Evolutionary conservation across 257 asterid genomes (phyloP), one percentile per base, ranked within the genome.

Genomic region (Cynanchum wilfordii): DNA sequence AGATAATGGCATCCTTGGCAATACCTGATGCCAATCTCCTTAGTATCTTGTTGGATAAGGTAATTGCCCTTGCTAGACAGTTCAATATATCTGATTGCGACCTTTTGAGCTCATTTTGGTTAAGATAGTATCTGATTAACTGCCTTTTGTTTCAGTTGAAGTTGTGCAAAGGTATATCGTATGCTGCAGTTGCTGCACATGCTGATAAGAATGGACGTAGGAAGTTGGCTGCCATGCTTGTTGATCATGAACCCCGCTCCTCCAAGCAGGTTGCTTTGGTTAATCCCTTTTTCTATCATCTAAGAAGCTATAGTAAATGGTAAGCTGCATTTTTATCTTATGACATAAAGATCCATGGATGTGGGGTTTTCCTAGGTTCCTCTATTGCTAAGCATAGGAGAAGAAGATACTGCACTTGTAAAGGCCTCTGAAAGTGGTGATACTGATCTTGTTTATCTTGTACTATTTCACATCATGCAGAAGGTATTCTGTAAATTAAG

Each of bases 131-230:
- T 54, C 78, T 86, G 71, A 64, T 74, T 73, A 71, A 71, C 71
- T 13, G 9, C 1, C 73, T 62, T 27, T 83, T 75, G 73, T 80
- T 73, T 73, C 90, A 95, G 99, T 87, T 95, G 81, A 95, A 86
- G 88, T 79, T 92, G 79, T 95, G 98, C 90, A 95, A 90, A 85
- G 94, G 98, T 70, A 95, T 95, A 80, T 92, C 99, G 63, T 95
- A 92, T 89, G 99, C 99, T 70, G 99, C 97, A 47, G 96, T 92
- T 75, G 98, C 98, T 76, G 93, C 91, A 79, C 97, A 95, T 77
- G 98, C 98, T 50, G 96, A 95, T 78, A 92, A 95, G 81, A 83
- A 78, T 80, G 97, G 99, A 75, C 96, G 96, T 40, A 86, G 99
- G 72, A 95, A 95, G 88, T 80, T 95, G 83, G 97, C 97, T 82